Base-by-base conservation (phyloP, 352 stramenopile species). In the Phytophthora idaei region DNA sequence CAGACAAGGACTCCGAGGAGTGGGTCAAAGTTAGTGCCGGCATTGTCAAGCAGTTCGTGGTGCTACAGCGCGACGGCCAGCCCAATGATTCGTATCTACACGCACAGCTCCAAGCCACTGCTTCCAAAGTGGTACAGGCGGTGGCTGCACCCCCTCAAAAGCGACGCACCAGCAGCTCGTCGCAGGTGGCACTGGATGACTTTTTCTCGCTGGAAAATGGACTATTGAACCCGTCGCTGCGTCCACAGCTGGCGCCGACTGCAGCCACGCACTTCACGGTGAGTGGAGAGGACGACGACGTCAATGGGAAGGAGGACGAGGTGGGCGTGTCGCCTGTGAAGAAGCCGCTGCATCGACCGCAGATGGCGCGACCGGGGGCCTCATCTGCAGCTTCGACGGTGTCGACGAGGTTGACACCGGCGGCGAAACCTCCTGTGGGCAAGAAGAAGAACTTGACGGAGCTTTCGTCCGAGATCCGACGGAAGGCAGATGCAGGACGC, bases 391-490 rank as follows among this genome's bases (percentile, higher is more conserved):
- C 76, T 12, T 21, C 70, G 9, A 57, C 73, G 14, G 47, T 67
- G 0, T 50, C 73, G 12, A 65, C 71, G n/a, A 73, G 78, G 2
- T 9, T 78, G 56, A 77, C 64, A 7, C 68, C 68, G 25, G 31
- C 71, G 3, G 42, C 64, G 5, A 78, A 84, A 57, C 59, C 63
- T 27, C 72, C 74, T 0, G 69, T 80, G n/a, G 75, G 67, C n/a
- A 81, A 80, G 21, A 88, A 87, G 70, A 93, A 92, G 32, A 74
- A 73, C 44, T n/a, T 88, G 57, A 79, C 85, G 46, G 87, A 84
- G 21, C 56, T 94, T 41, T 78, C 90, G 57, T 92, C 85, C 4
- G 85, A 94, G 65, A 94, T 95, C 57, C 84, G 87, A 49, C 85
- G 85, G 17, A 93, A 95, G 59, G 87, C 87, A 5, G 87, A 95